Evolutionary conservation across 2,329 filamentous ascomycete species (phyloP), one percentile per base, ranked within the genome.

Genomic region (Talaromyces atroroseus): DNA sequence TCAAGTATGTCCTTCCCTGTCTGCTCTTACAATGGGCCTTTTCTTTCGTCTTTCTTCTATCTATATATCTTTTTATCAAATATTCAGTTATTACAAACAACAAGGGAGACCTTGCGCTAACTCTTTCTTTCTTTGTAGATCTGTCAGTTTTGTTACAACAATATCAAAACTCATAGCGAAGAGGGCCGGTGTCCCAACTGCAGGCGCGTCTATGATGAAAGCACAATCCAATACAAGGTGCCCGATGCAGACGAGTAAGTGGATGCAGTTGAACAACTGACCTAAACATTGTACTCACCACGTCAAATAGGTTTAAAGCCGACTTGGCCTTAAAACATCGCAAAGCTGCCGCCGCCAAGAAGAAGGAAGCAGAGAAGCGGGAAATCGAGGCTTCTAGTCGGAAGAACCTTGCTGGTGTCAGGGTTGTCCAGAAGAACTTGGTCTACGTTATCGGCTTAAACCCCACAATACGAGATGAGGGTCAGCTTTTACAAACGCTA

Each of bases 121-220:
- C 49, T 18, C 16, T n/a, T 23, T n/a, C n/a, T 10, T 11, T n/a
- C 6, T 20, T 67, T 44, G 14, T 5, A 96, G 92, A 92, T 99
- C 72, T 99, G 94, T 75, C 95, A 99, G 79, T 99, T 99, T 76
- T 99, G 94, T 77, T 99, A 92, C 79, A 96, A 99, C 76, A 99
- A 97, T 72, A 95, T 99, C 72, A 95, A 95, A 76, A 95, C 89
- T 66, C 96, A 96, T 66, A 91, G 96, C 60, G 76, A 77, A 82
- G 97, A 96, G 70, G 92, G 92, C 36, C 82, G 96, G 57, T 99
- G 94, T 73, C 94, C 94, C n/a, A 95, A 95, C 64, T 99, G 94
- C 72, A 85, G 94, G 74, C 83, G 94, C 71, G 88, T 90, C 5
- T 99, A 99, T 73, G 91, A 96, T 72, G 95, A 99, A 65, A 92